Percentiles rank a stretch among this genome's conserved stretches.
Conservation (phyloP, 2,329 filamentous ascomycete species). For the Fusarium sp. region DNA sequence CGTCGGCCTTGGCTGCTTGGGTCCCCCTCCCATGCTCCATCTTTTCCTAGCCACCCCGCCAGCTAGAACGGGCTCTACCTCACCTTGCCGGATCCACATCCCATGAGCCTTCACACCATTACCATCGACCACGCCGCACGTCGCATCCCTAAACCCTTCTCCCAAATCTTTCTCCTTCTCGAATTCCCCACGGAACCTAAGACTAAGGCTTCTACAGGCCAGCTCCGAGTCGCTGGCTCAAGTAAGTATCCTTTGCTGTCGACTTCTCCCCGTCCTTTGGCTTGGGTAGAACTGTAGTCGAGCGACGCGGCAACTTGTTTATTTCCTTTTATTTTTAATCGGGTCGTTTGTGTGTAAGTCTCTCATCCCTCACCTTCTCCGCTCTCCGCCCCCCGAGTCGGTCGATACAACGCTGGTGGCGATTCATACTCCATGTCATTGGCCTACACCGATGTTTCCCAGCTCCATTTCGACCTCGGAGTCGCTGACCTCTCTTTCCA, state of each 20-base stretch:
- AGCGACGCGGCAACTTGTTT: constrained; percentile 22
- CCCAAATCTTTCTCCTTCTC: constrained; percentile 41
- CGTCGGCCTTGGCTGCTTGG: neutral
- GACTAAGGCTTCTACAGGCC: constrained; percentile 26
- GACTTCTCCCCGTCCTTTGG: constrained; percentile 11
- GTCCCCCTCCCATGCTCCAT: constrained; percentile 27
- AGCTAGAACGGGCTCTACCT: constrained; percentile 19
- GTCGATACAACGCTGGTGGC: constrained; percentile 46
- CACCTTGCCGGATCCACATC: constrained; percentile 31
- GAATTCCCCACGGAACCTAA: constrained; percentile 31
- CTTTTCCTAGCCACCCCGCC: constrained; percentile 20
- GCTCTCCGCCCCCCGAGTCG: constrained; percentile 35
- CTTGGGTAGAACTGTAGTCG: constrained; percentile 13
- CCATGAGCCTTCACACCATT: constrained; percentile 38
- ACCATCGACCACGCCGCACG: constrained; percentile 37
- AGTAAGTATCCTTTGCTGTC: constrained; percentile 28
- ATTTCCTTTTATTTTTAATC: constrained; percentile 26
- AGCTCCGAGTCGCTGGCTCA: constrained; percentile 30
- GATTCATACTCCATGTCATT: constrained; percentile 51
- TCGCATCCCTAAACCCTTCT: constrained; percentile 41
- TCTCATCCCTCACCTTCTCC: constrained; percentile 13
- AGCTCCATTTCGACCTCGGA: constrained; percentile 21
- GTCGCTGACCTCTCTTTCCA: constrained; percentile 40
- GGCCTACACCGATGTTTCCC: constrained; percentile 33
- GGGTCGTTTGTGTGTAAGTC: constrained; percentile 45